Evolutionary conservation across 2,329 filamentous ascomycete genomes (phyloP), one percentile per base, ranked within the genome.

Genomic region (Scedosporium minutisporum): DNA sequence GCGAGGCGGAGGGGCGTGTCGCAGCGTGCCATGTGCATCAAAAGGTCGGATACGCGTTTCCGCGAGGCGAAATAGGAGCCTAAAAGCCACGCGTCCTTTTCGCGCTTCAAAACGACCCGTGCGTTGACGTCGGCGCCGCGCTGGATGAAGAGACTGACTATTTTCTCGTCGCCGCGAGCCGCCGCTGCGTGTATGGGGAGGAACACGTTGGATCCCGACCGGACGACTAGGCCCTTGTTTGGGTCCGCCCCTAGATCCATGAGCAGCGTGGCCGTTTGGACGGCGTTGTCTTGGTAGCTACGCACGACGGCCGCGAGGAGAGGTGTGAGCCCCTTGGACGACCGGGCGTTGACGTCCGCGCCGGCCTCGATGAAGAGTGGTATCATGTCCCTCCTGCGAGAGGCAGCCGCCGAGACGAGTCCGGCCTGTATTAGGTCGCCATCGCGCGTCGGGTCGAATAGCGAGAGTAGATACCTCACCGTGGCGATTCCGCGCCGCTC

Each of bases 161-260:
- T 67, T 0, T 74, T 70, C 9, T 68, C 67, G 46, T 77, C 72
- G 0, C 74, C 73, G 27, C 73, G 68, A 0, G 67, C 64, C 0
- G 75, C 73, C 1, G 75, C 76, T 1, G 71, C 69, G 61, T 78
- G 75, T 0, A 78, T 63, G 4, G 76, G 71, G 69, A 71, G 77
- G 6, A 75, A 74, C 2, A 73, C 67, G 1, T 67, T 64, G 29
- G 7, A 9, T 2, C 6, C 7, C 0, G 23, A 10, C 38, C 41
- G 6, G 14, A 42, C 1, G 6, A 27, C 12, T 7, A 6, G 25
- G 2, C 23, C 38, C 16, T 14, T 27, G 57, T 38, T 58, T 21
- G 57, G 57, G 57, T 74, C 64, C 0, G 75, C 75, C 2, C 71
- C 70, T 3, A 69, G 68, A 2, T 73, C 67, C 2, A 77, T 63